These are phyloP conservation scores for Vitis cinerea DNA, from an alignment of 164 flowering plant species.

Conservation along the genomic window DNA sequence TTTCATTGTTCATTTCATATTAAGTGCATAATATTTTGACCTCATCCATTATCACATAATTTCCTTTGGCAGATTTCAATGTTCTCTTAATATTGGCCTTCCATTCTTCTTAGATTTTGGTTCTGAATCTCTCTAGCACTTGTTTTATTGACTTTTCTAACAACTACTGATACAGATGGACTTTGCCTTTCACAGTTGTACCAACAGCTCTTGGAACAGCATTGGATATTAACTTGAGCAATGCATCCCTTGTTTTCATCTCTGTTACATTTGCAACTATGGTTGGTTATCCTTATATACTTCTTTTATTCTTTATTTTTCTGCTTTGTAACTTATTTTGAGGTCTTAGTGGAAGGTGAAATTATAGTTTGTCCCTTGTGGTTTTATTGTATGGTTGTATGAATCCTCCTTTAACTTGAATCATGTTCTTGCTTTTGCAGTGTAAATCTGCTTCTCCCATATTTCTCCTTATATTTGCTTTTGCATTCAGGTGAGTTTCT, in stretches of 20 bases:
- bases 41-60: too few relatives aligned
- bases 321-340: neutral
- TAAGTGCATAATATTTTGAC: too few relatives aligned
- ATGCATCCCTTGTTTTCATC: constrained; percentile 94
- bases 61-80: too few relatives aligned
- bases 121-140: constrained; percentile 8
- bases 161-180: constrained; percentile 80
- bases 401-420: neutral
- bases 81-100: neutral
- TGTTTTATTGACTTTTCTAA: constrained; percentile 51
- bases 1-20: too few relatives aligned
- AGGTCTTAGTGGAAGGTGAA: neutral
- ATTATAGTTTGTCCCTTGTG: constrained; percentile 2
- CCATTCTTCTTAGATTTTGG: neutral
- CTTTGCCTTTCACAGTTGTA: constrained; percentile 95
- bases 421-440: constrained; percentile 46
- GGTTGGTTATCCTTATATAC: constrained; percentile 50
- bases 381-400: neutral
- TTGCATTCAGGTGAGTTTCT: constrained; percentile 84
- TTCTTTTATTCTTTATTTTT: neutral
- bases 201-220: constrained; percentile 98
- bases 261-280: constrained; percentile 99
- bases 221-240: constrained; percentile 92
- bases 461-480: constrained; percentile 96
- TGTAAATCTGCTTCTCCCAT: constrained; percentile 98